Evolutionary conservation across 2,329 filamentous ascomycete genomes (phyloP).

Genomic region (Chaetomiaceae sp.): DNA sequence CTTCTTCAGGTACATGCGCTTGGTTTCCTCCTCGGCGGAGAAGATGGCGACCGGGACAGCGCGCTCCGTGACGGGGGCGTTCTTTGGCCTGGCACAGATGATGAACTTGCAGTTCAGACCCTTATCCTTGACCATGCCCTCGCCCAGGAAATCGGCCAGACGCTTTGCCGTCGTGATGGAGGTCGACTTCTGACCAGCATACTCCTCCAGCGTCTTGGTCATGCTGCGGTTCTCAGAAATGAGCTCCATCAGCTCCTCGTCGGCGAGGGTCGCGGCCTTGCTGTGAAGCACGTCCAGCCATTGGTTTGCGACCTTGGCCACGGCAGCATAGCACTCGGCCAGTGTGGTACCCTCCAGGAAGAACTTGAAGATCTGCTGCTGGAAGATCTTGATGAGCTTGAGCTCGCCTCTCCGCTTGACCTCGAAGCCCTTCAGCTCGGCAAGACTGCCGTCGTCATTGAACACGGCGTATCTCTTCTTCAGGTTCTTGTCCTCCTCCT

Average conservation of each 20-base stretch:
- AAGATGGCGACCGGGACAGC: conserved; percentile 96
- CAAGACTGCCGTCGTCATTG: conserved; percentile 93
- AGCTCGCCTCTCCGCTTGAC: conserved; percentile 95
- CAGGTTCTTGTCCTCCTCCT: conserved; percentile 98
- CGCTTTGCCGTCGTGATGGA: conserved; percentile 98
- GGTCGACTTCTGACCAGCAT: conserved; percentile 91
- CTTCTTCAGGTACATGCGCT: conserved; percentile 84
- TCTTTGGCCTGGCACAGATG: conserved; percentile 81
- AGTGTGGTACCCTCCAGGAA: conserved; percentile 89
- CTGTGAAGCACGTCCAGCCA: conserved; percentile 95
- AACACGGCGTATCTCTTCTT: conserved; percentile 99
- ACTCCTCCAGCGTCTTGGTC: conserved; percentile 95
- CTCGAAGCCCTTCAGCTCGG: conserved; percentile 95
- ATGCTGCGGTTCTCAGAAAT: conserved; percentile 99
- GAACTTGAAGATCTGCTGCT: conserved; percentile 99
- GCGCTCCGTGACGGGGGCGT: conserved; percentile 88
- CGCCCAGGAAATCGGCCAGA: conserved; percentile 90
- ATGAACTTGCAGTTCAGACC: conserved; percentile 99
- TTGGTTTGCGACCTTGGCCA: conserved; percentile 90
- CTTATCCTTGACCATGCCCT: conserved; percentile 99
- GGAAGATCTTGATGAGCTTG: conserved; percentile 99
- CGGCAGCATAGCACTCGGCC: conserved; percentile 81
- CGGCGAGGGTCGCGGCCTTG: conserved; percentile 82
- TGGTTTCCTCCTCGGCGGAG: conserved; percentile 83
- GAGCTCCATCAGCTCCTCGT: conserved; percentile 97